Conservation (phyloP, 1,139 yeast species). For the Saccharomyces uvarum region DNA sequence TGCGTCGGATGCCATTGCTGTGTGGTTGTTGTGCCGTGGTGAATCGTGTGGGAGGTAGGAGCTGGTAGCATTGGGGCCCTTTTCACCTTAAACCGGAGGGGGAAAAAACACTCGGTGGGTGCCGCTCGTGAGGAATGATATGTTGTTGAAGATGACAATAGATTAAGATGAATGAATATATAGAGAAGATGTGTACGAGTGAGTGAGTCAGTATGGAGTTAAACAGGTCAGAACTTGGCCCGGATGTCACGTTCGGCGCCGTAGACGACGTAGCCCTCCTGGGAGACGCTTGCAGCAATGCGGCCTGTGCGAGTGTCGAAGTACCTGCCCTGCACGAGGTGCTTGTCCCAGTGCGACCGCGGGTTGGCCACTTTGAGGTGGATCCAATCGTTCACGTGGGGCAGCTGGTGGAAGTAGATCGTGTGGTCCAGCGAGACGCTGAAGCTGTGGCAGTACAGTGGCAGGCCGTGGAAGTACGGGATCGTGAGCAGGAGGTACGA, state of each 20-base stretch:
- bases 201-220: no score
- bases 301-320: slow-evolving; percentile 42
- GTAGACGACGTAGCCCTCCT: slow-evolving; percentile 50
- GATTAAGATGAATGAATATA: neutral
- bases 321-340: slow-evolving; percentile 53
- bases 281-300: slow-evolving; percentile 57
- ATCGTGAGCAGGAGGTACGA: slow-evolving; percentile 47
- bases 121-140: neutral
- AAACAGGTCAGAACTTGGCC: slow-evolving; percentile 12
- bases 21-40: neutral
- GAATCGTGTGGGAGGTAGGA: no score
- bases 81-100: neutral
- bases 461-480: slow-evolving; percentile 38
- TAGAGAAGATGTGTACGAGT: neutral
- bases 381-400: slow-evolving; percentile 47
- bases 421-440: slow-evolving; percentile 63
- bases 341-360: slow-evolving; percentile 49
- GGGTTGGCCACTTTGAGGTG: slow-evolving; percentile 44
- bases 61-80: neutral
- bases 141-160: neutral
- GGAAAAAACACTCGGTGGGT: neutral
- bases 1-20: neutral
- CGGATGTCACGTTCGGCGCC: slow-evolving; percentile 14
- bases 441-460: slow-evolving; percentile 37
- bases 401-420: slow-evolving; percentile 57